These are phyloP conservation scores for Luzula sylvatica DNA, from an alignment of 176 grass and related monocot species.

Conservation along the genomic window DNA sequence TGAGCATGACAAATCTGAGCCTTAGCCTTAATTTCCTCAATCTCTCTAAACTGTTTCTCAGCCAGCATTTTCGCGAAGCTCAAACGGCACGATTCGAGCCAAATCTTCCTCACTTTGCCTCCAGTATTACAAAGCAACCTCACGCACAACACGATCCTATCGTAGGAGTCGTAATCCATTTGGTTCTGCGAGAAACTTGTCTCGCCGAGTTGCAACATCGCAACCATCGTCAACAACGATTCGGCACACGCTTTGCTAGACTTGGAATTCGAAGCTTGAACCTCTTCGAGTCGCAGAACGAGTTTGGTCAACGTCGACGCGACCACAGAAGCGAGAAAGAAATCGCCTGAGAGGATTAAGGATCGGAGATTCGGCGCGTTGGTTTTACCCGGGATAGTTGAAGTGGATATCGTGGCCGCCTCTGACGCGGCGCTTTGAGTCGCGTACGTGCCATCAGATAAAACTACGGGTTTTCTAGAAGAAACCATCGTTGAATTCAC, in stretches of 20 bases:
- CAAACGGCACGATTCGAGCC: slow-evolving; percentile 46
- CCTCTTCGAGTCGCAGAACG: slow-evolving; percentile 16
- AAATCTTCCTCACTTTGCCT: slow-evolving; percentile 51
- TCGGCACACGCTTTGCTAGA: slow-evolving; percentile 5
- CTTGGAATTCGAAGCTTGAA: slow-evolving; percentile 3
- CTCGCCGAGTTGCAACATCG: slow-evolving; percentile 13
- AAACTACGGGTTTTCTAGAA: slow-evolving; percentile 46
- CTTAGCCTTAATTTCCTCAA: slow-evolving; percentile 53
- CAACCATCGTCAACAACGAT: slow-evolving; percentile 6
- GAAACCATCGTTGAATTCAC: slow-evolving; percentile 35
- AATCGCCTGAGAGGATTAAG: slow-evolving; percentile 20
- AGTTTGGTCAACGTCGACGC: slow-evolving; percentile 18
- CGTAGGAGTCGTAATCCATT: slow-evolving; percentile 26
- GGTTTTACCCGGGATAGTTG: slow-evolving; percentile 28
- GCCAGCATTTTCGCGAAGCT: slow-evolving; percentile 66
- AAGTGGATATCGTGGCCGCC: slow-evolving; percentile 27
- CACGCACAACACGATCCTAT: slow-evolving; percentile 54
- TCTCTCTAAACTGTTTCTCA: slow-evolving; percentile 74
- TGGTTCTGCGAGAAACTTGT: slow-evolving; percentile 4
- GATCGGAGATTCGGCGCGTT: slow-evolving; percentile 19
- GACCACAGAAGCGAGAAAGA: slow-evolving; percentile 16
- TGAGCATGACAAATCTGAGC: slow-evolving; percentile 58
- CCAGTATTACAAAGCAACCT: slow-evolving; percentile 54
- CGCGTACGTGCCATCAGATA: slow-evolving; percentile 59
- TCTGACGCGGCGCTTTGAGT: slow-evolving; percentile 62